Evolutionary conservation across 768 basidiomycete genomes (phyloP), one percentile per base, ranked within the genome.

Genomic region (Mycena capillaripes): DNA sequence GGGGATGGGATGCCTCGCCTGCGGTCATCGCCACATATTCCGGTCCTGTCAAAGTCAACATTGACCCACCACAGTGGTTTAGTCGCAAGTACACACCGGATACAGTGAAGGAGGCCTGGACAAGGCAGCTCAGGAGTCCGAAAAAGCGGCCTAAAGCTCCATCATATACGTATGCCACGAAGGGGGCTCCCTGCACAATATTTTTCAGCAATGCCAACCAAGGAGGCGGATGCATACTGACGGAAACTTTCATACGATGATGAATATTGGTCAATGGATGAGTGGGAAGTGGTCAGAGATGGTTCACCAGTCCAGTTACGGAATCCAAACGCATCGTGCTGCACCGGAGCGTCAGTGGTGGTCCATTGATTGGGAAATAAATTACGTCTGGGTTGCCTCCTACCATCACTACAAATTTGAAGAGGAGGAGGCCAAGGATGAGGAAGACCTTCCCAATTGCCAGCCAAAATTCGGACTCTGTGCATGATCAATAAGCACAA

Each of bases 1-100:
- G 88, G 0, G 95, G 95, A 71, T 88, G 87, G 67, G 86, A 81
- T 0, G 92, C 90, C 82, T 97, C 95, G 2, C 91, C 93, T 25
- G 93, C 94, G 6, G 92, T 86, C 79, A 88, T 87, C 34, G 88
- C 78, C 9, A 88, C 84, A 63, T 86, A 88, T 55, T 89, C 87
- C 1, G 88, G 87, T 1, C 72, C 70, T 66, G 21, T n/a, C 29
- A n/a, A 48, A 23, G 21, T 19, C 23, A 34, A 21, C 16, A 30
- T 61, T 63, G 30, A 40, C 38, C 29, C 19, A 4, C 4, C 19
- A 11, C 17, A 23, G 11, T 1, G 25, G 19, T 0, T 10, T 16
- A 29, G 42, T 44, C 30, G 48, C 23, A 21, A 4, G 23, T 14
- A 36, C 62, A 4, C 25, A 71, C 86, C 91, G 69, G 87, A 87